Evolutionary conservation across 164 flowering plant species (phyloP), one percentile per base, ranked within the genome.

Genomic region (Vitis rupestris): DNA sequence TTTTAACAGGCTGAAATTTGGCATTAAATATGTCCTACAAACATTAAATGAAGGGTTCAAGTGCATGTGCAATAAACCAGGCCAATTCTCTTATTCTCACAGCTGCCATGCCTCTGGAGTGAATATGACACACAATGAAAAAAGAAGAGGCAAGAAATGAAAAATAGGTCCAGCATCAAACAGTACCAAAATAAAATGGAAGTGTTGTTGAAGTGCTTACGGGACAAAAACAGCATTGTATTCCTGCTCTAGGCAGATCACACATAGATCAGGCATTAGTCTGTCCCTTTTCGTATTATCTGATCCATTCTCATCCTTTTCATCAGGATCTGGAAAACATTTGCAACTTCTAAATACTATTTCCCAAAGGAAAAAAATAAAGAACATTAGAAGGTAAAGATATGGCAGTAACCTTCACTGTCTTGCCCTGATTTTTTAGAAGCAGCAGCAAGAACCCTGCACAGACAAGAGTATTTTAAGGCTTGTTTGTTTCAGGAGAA

Each of bases 371-470:
- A 4, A 55, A 50, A 6, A 64, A 48, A 47, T 14, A 63, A 31
- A 62, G 48, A 59, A 17, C 47, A 47, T 3, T 51, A 57, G 23
- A 65, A 27, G 13, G 30, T 2, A 56, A 23, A 48, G 37, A 59
- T 37, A 55, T 9, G 52, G 47, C 19, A 61, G 17, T 50, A 80
- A 91, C 99, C 96, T 81, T 87, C 94, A 78, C 67, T 77, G 19
- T 88, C 86, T 80, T 81, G 84, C 63, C 79, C 90, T 64, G 80
- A 71, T 73, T 89, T 77, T 76, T 85, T 88, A 15, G 95, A 91
- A 56, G 97, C 99, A 44, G 98, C 98, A 69, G 88, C 97, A 74
- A 91, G 92, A 78, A 92, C 99, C 87, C 99, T 92, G 78, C 77
- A 82, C n/a, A 50, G 19, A 75, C 63, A 80, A 70, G 61, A 68